Conservation (phyloP, 805 yeast genomes). For the Lachancea thermotolerans region DNA sequence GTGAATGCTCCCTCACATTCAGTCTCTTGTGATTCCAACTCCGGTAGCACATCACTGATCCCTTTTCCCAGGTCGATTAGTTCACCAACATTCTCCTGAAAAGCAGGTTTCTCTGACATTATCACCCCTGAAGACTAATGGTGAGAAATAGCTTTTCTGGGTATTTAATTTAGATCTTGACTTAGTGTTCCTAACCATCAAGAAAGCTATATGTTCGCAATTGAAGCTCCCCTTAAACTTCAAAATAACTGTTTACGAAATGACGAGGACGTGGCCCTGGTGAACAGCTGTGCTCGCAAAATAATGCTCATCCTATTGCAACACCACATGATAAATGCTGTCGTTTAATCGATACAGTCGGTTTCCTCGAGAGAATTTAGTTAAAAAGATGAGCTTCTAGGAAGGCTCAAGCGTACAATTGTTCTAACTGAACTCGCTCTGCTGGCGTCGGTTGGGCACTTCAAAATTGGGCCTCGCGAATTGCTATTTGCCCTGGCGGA, state of each 20-base stretch:
- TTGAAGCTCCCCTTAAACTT: conserved; percentile 2
- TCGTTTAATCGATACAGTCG: too few species aligned
- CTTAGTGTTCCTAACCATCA: background rate
- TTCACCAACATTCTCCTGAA: conserved; percentile 17
- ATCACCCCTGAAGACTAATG: background rate
- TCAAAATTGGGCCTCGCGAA: too few species aligned
- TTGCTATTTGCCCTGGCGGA: too few species aligned
- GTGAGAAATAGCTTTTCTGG: background rate
- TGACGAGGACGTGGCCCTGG: too few species aligned
- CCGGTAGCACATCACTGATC: conserved; percentile 15
- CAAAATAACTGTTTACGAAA: background rate
- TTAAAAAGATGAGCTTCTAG: too few species aligned
- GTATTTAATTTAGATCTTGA: background rate
- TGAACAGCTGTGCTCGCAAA: too few species aligned
- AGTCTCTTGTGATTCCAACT: conserved; percentile 14
- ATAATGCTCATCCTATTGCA: background rate
- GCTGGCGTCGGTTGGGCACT: too few species aligned
- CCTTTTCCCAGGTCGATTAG: conserved; percentile 19
- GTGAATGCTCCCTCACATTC: conserved; percentile 34
- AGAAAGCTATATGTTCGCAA: background rate
- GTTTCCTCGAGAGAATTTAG: too few species aligned
- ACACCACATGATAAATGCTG: too few species aligned
- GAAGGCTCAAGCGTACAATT: too few species aligned
- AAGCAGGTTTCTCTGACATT: background rate
- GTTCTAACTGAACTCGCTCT: too few species aligned